Percentiles rank a stretch among this genome's conserved stretches.
Evolutionary conservation across 495 filamentous ascomycete genomes (phyloP).

Genomic region (Halenospora varia): DNA sequence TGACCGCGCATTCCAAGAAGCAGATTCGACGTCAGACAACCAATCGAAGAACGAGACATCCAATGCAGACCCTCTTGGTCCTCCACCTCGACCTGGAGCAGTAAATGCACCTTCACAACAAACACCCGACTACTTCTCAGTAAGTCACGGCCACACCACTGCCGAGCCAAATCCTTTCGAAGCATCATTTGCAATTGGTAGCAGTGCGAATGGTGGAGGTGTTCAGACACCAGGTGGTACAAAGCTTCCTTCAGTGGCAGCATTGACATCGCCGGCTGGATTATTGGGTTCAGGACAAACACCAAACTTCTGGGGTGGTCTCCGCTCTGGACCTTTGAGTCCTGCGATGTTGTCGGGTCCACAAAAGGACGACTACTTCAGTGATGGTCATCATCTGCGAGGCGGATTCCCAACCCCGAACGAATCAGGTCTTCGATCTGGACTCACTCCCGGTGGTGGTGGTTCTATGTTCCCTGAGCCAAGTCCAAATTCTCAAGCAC

Average conservation of each 20-base stretch:
- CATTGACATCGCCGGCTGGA: constrained; percentile 85
- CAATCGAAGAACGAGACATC: constrained; percentile 28
- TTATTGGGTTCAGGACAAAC: constrained; percentile 65
- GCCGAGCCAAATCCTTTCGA: constrained; percentile 96
- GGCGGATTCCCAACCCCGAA: constrained; percentile 85
- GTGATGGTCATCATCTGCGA: constrained; percentile 76
- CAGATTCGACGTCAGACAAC: constrained; percentile 8
- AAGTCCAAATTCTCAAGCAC: constrained; percentile 77
- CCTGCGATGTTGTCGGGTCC: constrained; percentile 96
- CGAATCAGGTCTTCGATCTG: constrained; percentile 90
- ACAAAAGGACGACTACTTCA: constrained; percentile 57
- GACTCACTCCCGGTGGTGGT: constrained; percentile 90
- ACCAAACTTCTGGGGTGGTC: constrained; percentile 75
- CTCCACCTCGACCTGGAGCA: constrained; percentile 78
- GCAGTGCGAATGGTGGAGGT: constrained; percentile 32
- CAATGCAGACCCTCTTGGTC: constrained; percentile 55
- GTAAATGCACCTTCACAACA: constrained; percentile 43
- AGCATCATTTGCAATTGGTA: constrained; percentile 71
- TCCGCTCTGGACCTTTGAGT: constrained; percentile 89
- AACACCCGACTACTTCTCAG: constrained; percentile 76
- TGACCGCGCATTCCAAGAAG: constrained; percentile 1
- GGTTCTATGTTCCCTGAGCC: constrained; percentile 97
- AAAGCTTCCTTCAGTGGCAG: constrained; percentile 84
- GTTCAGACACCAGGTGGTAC: constrained; percentile 85
- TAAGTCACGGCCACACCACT: constrained; percentile 56